Conservation (phyloP, 192 early-diverging fungal genomes). For the Pilaira anomala region DNA sequence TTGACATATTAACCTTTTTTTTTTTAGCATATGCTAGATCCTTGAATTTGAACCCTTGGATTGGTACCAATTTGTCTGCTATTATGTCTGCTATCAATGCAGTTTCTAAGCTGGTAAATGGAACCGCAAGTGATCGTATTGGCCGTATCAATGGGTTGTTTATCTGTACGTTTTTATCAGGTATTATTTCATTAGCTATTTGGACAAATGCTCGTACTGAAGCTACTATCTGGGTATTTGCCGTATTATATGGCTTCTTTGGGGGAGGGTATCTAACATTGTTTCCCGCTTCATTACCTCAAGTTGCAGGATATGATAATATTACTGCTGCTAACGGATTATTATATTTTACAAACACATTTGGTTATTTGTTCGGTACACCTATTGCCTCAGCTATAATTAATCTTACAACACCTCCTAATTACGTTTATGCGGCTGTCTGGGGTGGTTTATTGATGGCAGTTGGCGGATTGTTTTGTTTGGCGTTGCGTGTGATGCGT, state of each 20-base stretch:
- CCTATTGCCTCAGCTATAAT: constrained; percentile 41
- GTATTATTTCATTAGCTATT: constrained; percentile 40
- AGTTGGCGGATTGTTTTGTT: constrained; percentile 19
- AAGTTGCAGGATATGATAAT: constrained; percentile 38
- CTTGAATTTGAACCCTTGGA: constrained; percentile 29
- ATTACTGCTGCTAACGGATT: constrained; percentile 36
- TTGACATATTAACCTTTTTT: background rate
- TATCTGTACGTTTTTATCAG: constrained; percentile 40
- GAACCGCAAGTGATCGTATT: constrained; percentile 41
- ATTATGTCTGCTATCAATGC: constrained; percentile 49
- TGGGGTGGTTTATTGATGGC: constrained; percentile 20
- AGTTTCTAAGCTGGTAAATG: constrained; percentile 36
- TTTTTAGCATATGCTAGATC: constrained; percentile 18
- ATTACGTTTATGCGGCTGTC: constrained; percentile 19
- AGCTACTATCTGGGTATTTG: constrained; percentile 36
- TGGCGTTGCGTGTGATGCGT: constrained; percentile 13
- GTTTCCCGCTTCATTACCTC: constrained; percentile 35
- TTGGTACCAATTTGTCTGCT: constrained; percentile 38
- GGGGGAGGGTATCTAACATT: constrained; percentile 45
- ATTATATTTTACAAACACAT: constrained; percentile 39
- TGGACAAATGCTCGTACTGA: constrained; percentile 43
- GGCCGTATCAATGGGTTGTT: constrained; percentile 45
- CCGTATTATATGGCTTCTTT: constrained; percentile 44
- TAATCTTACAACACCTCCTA: background rate
- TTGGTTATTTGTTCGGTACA: constrained; percentile 41